Base-by-base conservation (phyloP, 306 rosid species). In the Myrica gale region DNA sequence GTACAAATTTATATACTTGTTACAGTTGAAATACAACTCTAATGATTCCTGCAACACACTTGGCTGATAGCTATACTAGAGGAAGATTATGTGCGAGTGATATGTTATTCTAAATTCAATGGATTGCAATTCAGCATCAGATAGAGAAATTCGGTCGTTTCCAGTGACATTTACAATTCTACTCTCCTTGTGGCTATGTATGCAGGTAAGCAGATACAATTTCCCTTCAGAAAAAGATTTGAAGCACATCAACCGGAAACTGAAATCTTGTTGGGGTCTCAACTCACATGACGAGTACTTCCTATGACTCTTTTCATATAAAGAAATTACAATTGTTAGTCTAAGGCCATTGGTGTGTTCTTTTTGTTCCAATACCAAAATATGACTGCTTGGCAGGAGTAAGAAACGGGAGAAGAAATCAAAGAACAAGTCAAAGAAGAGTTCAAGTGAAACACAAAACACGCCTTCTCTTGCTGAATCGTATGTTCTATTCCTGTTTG, bases 371-470 rank as follows among this genome's bases (percentile, higher is more conserved):
- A 52, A 57, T 76, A 68, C 71, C 57, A 19, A 48, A 48, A 52
- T 66, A 53, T 72, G 19, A 63, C 79, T 69, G 47, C 20, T 78
- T 88, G 77, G 71, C 86, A 90, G 93, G 85, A 80, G 89, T 74
- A 89, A 92, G 86, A 96, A 90, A 82, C 90, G 91, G 79, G 99
- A 96, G 87, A 96, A 89, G 91, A 96, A 92, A 85, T 92, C 97
- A 41, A 96, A 92, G 88, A 93, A 92, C 92, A 96, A 92, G 84
- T 88, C 90, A 51, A 96, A 82, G 81, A 90, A 80, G 88, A 86
- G 87, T 79, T 87, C 91, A 56, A 82, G 70, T 60, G 96, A 87
- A 80, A 82, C 85, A 39, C 87, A 76, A 20, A 65, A 54, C 57
- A 26, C 74, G 66, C 80, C 85, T 46, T 72, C 63, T 74, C 84